Conservation (phyloP, 73 alveolate species). For the Paramecium sexaurelia region DNA sequence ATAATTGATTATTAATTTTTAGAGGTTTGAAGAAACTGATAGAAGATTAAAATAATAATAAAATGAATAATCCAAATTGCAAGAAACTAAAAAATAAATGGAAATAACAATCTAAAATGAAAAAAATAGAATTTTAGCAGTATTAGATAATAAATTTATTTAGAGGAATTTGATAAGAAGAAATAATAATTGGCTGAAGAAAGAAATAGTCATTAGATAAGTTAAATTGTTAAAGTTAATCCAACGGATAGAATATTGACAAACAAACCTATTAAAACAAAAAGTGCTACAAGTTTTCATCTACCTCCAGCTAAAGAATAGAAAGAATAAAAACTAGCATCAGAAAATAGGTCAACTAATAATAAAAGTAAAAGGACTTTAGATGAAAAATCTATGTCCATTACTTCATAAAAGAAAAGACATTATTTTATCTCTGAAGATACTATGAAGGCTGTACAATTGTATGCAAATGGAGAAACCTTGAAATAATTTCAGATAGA, state of each 20-base stretch:
- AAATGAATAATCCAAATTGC: not conserved
- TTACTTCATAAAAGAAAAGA: slow-evolving; percentile 26
- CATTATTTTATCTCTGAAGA: slow-evolving; percentile 14
- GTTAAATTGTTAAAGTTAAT: not conserved
- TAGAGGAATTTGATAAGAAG: slow-evolving; percentile 27
- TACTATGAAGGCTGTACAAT: slow-evolving; percentile 30
- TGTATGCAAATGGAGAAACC: slow-evolving; percentile 39
- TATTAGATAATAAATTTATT: not conserved
- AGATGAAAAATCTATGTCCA: slow-evolving; percentile 39
- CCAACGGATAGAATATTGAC: not conserved
- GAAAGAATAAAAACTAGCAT: not conserved
- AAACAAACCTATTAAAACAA: not conserved
- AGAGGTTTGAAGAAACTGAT: slow-evolving; percentile 37
- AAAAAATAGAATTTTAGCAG: slow-evolving; percentile 4
- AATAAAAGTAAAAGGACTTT: slow-evolving; percentile 18
- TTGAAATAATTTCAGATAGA: not conserved
- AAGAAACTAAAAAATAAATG: slow-evolving; percentile 28
- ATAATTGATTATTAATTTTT: not conserved
- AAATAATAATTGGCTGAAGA: not conserved
- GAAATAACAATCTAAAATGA: not conserved
- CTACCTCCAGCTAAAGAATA: slow-evolving; percentile 11
- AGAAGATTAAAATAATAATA: not conserved
- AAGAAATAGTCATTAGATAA: not conserved
- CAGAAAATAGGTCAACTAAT: slow-evolving; percentile 29
- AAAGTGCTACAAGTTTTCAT: slow-evolving; percentile 47